A percentile compares a stretch with the other conserved stretches of the same genome.
Evolutionary conservation across 1,139 yeast genomes (phyloP).

Genomic region (Suhomyces maxii): DNA sequence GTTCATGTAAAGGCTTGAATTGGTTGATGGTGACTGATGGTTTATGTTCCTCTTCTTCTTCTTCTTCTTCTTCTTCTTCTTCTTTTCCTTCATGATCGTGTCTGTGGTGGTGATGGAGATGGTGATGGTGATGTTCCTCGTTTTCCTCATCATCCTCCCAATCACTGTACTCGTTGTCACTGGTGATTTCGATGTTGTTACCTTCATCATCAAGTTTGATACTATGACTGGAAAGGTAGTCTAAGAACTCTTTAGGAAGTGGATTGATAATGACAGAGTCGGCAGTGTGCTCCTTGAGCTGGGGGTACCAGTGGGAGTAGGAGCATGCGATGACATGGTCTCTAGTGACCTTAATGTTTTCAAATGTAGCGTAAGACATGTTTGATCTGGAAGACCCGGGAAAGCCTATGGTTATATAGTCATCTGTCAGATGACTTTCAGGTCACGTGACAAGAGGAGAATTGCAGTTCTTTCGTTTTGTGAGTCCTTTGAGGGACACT

Average conservation of each 20-base stretch:
- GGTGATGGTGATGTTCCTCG: constrained; percentile 37
- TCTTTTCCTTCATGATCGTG: constrained; percentile 16
- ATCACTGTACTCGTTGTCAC: constrained; percentile 69
- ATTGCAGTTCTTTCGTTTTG: no score
- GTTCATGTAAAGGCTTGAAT: constrained; percentile 60
- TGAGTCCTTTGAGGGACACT: no score
- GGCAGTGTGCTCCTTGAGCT: constrained; percentile 52
- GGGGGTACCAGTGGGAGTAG: constrained; percentile 71
- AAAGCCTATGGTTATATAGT: neutral
- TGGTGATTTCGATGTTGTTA: constrained; percentile 35
- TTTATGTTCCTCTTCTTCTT: constrained; percentile 25
- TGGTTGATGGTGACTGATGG: constrained; percentile 52
- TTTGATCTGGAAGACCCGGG: neutral
- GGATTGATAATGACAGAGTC: constrained; percentile 60
- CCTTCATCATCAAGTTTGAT: constrained; percentile 60
- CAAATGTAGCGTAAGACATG: constrained; percentile 23
- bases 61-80: constrained; percentile 38
- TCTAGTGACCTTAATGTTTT: constrained; percentile 39
- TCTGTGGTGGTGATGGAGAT: no score
- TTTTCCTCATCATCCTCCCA: constrained; percentile 53
- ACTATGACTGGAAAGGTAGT: constrained; percentile 75
- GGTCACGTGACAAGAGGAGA: constrained; percentile 1
- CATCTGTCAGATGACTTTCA: neutral
- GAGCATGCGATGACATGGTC: constrained; percentile 65
- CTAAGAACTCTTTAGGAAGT: constrained; percentile 64